Base-by-base conservation (phyloP, 106 monocot species). In the Dioscorea alata region DNA sequence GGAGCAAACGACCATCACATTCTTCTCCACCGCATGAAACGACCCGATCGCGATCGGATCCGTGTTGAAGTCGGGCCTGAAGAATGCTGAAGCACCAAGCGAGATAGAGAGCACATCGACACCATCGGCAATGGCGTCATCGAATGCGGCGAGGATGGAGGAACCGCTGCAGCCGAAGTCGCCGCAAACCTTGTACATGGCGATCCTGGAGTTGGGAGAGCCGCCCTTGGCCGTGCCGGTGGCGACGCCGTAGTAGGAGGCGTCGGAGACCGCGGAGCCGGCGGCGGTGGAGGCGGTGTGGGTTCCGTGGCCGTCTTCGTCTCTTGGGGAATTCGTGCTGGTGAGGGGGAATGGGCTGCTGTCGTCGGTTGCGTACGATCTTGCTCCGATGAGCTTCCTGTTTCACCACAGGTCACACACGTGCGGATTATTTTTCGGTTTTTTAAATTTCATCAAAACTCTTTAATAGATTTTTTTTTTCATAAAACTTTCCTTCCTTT, bases 321-420 rank as follows among this genome's bases (percentile, higher is more conserved):
- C 93, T n/a, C 86, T 73, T 4, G 93, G 84, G 28, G 28, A 28
- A 28, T 28, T 28, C 28, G 28, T 28, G 28, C 3, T 28, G 28
- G 3, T 28, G 28, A 28, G 28, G 16, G 53, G 18, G 2, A 69
- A 19, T 16, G 52, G 12, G 8, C 15, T 14, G 13, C n/a, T 49
- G 17, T 72, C 77, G 0, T 62, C 19, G 71, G 28, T 28, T 1
- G 1, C 28, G 28, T 94, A 90, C 68, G 73, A 73, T 69, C 84
- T 84, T 63, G 86, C 86, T 28, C 93, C 93, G 20, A 94, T 94
- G 2, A 94, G 66, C 75, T 94, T 94, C 74, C 93, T 93, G 83
- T 51, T 48, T 49, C 4, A 22, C 0, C n/a, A n/a, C 28, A 28
- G 28, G 28, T 28, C 2, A 28, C 28, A 28, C 28, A 28, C 3